These are phyloP conservation scores for Cyclotella cryptica DNA, from an alignment of 108 stramenopile species.

Conservation along the genomic window DNA sequence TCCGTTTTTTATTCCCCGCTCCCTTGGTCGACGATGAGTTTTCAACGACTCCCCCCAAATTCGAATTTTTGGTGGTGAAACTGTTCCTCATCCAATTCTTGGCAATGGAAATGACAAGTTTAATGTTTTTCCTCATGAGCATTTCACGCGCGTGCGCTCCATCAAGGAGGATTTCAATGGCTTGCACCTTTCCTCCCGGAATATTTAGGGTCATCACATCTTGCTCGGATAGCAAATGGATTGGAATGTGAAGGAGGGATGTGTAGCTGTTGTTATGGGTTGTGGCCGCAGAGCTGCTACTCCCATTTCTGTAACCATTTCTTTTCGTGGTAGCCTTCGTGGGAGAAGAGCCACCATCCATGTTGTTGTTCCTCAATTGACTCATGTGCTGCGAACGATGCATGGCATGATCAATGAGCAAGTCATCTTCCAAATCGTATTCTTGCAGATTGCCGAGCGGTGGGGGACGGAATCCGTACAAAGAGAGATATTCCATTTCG, in stretches of 20 bases:
- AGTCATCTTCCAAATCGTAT: conserved; percentile 38
- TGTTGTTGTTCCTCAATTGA: conserved; percentile 23
- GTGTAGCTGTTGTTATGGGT: conserved; percentile 28
- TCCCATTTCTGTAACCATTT: conserved; percentile 24
- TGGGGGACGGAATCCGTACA: conserved; percentile 42
- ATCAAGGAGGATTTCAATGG: conserved; percentile 57
- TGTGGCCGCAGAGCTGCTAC: background rate
- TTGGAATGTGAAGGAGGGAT: conserved; percentile 30
- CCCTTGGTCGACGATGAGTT: background rate
- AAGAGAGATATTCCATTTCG: conserved; percentile 46
- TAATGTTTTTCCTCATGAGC: conserved; percentile 70
- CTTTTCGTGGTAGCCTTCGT: background rate
- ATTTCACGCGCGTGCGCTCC: conserved; percentile 68
- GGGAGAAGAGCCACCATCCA: background rate
- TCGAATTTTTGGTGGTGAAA: conserved; percentile 37
- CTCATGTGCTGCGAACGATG: conserved; percentile 39
- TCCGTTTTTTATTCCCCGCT: background rate
- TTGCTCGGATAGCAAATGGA: conserved; percentile 52
- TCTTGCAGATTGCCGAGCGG: conserved; percentile 4
- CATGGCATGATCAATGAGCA: conserved; percentile 42
- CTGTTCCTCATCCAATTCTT: conserved; percentile 57
- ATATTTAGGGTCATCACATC: conserved; percentile 59
- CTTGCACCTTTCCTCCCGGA: conserved; percentile 61
- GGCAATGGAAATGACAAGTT: conserved; percentile 76
- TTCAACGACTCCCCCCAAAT: conserved; percentile 21